Evolutionary conservation across 208 protist genomes (phyloP).

Genomic region (Trypanosoma caninum): DNA sequence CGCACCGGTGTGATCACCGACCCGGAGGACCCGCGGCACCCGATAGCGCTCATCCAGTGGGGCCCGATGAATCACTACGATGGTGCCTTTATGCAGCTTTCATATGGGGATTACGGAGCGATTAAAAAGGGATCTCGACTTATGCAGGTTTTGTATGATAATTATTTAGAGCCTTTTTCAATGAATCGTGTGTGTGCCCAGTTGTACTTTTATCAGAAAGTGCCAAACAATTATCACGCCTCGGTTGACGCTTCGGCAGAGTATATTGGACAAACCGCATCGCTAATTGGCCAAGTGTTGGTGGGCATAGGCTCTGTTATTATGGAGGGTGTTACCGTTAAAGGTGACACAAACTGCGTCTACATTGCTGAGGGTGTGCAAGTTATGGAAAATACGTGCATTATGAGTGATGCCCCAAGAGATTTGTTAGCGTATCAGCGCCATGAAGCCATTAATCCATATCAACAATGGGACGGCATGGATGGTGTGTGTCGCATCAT

Average conservation of each 20-base stretch:
- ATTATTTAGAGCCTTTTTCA: constrained; percentile 87
- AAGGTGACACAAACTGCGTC: constrained; percentile 81
- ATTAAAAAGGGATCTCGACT: constrained; percentile 61
- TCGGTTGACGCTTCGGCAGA: constrained; percentile 74
- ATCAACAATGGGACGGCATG: constrained; percentile 89
- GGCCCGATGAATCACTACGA: constrained; percentile 58
- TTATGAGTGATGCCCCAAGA: constrained; percentile 81
- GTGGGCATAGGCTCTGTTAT: constrained; percentile 69
- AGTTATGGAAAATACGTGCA: constrained; percentile 88
- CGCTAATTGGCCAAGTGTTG: constrained; percentile 77
- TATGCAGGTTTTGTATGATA: constrained; percentile 88
- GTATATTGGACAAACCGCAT: constrained; percentile 82
- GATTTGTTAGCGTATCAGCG: constrained; percentile 82
- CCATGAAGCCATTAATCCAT: constrained; percentile 82
- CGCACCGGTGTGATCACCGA: constrained; percentile 70
- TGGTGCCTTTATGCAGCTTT: constrained; percentile 63
- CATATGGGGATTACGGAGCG: constrained; percentile 58
- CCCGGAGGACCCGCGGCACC: constrained; percentile 82
- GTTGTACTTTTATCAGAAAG: constrained; percentile 80
- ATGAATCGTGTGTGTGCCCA: constrained; percentile 87
- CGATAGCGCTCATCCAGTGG: constrained; percentile 62
- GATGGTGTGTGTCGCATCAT: constrained; percentile 73
- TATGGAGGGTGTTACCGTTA: constrained; percentile 86
- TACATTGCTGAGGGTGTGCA: constrained; percentile 83
- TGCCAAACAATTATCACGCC: constrained; percentile 87